Conservation (phyloP, 768 basidiomycete genomes). For the Mycena leptocephala region DNA sequence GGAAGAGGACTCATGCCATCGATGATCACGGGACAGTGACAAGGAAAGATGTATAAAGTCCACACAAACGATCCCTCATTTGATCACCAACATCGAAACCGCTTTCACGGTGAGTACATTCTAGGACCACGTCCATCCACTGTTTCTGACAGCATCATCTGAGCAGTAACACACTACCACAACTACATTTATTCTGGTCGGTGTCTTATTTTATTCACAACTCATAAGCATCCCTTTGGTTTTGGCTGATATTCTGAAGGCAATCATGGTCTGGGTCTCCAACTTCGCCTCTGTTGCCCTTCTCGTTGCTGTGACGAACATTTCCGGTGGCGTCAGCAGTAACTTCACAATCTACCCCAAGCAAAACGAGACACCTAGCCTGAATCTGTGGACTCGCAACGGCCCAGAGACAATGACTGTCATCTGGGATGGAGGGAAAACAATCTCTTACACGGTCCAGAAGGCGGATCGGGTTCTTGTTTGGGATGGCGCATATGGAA, state of each 20-base stretch:
- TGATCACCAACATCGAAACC: slow-evolving; percentile 1
- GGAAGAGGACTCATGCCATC: background rate
- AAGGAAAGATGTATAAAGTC: background rate
- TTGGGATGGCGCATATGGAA: slow-evolving; percentile 15
- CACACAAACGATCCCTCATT: slow-evolving; percentile 5
- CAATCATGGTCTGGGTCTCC: slow-evolving; percentile 25
- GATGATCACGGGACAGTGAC: background rate
- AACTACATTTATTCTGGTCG: background rate
- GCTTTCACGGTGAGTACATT: slow-evolving; percentile 9
- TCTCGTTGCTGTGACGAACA: slow-evolving; percentile 4
- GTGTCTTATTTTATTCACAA: slow-evolving; percentile 1
- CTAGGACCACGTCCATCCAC: background rate
- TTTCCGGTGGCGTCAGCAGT: background rate
- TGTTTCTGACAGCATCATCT: slow-evolving; percentile 2
- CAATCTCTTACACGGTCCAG: background rate
- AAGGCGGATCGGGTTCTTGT: slow-evolving; percentile 11
- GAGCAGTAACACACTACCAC: slow-evolving; percentile 8
- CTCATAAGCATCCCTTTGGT: background rate
- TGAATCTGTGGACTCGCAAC: background rate
- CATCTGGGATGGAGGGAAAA: background rate
- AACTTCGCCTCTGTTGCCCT: slow-evolving; percentile 19
- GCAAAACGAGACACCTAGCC: background rate
- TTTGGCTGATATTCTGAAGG: slow-evolving; percentile 1
- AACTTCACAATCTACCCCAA: slow-evolving; percentile 18
- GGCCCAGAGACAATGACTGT: slow-evolving; percentile 1